Percentiles rank a stretch among this genome's conserved stretches.
phyloP scores from a whole-genome alignment of 257 asterid genomes.

The Salvia rosmarinus region DNA sequence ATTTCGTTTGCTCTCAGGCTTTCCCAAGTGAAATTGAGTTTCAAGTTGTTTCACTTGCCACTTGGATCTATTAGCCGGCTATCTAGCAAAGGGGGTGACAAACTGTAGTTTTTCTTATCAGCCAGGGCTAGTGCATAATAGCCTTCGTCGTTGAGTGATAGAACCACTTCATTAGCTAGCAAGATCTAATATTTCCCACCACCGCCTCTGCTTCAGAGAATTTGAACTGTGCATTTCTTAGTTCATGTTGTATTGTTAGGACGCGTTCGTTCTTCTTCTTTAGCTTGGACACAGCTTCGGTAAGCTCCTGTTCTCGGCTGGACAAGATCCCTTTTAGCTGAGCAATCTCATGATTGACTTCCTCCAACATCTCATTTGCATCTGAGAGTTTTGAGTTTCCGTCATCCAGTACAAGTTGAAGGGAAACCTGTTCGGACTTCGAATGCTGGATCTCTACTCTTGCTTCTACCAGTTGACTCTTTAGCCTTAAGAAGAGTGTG shows the following conservation, averaged over 20 bases:
- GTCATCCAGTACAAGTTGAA: constrained; percentile 58
- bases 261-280: constrained; percentile 65
- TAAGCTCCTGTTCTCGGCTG: constrained; percentile 61
- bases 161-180: constrained; percentile 64
- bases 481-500: constrained; percentile 56
- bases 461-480: constrained; percentile 77
- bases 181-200: constrained; percentile 62
- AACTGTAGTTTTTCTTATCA: constrained; percentile 30
- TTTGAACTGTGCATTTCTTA: constrained; percentile 47
- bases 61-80: constrained; percentile 37
- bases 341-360: constrained; percentile 56
- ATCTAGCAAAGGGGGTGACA: constrained; percentile 32
- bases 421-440: constrained; percentile 62
- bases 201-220: constrained; percentile 72
- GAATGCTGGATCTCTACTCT: constrained; percentile 67
- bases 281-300: constrained; percentile 50
- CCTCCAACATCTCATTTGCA: constrained; percentile 54
- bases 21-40: constrained; percentile 58
- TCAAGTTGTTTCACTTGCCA: constrained; percentile 62
- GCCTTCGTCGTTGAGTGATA: constrained; percentile 43
- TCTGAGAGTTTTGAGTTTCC: constrained; percentile 59
- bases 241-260: constrained; percentile 56
- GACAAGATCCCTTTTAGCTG: constrained; percentile 53
- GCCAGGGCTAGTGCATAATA: constrained; percentile 27
- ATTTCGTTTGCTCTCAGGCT: constrained; percentile 64